A percentile compares a stretch with the other conserved stretches of the same genome.
These are phyloP conservation scores for Scalesia atractyloides DNA, from an alignment of 129 eudicot genomes.

Conservation along the genomic window DNA sequence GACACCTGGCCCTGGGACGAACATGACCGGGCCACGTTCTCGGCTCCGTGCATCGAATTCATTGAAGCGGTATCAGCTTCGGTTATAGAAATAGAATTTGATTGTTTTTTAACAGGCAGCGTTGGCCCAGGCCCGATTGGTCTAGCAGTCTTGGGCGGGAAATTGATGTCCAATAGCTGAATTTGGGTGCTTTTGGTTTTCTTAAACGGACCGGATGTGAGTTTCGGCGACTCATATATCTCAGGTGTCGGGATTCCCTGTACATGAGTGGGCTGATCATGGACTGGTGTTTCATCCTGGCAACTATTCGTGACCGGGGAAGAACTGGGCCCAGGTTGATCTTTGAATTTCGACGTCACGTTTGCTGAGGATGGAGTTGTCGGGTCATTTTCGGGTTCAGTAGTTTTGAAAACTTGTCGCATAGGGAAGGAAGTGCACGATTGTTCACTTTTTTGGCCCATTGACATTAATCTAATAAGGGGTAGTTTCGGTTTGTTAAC, in stretches of 20 bases:
- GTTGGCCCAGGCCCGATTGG: slow-evolving; percentile 36
- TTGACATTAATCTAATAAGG: slow-evolving; percentile 74
- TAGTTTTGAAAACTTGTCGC: slow-evolving; percentile 74
- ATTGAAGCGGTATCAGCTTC: slow-evolving; percentile 55
- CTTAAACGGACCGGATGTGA: slow-evolving; percentile 52
- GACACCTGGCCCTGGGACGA: slow-evolving; percentile 45
- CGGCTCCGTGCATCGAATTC: slow-evolving; percentile 54
- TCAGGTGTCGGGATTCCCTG: slow-evolving; percentile 95
- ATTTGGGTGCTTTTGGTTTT: slow-evolving; percentile 50
- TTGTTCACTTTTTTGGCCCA: slow-evolving; percentile 85
- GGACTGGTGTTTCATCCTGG: slow-evolving; percentile 44
- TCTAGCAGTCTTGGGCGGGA: slow-evolving; percentile 58
- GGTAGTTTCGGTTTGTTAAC: slow-evolving; percentile 82
- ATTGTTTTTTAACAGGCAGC: slow-evolving; percentile 24
- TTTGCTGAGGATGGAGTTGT: slow-evolving; percentile 58
- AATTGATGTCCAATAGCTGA: slow-evolving; percentile 79
- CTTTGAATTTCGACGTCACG: slow-evolving; percentile 35
- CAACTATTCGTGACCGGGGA: slow-evolving; percentile 35
- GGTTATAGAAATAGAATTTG: slow-evolving; percentile 27
- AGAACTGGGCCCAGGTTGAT: slow-evolving; percentile 49
- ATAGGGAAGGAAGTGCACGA: slow-evolving; percentile 88
- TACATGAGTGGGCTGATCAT: slow-evolving; percentile 45
- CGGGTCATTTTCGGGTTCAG: slow-evolving; percentile 60
- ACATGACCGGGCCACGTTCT: slow-evolving; percentile 54
- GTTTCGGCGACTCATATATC: slow-evolving; percentile 74